phyloP scores from a whole-genome alignment of 371 early-diverging fungal species.

The Mucor racemosus region DNA sequence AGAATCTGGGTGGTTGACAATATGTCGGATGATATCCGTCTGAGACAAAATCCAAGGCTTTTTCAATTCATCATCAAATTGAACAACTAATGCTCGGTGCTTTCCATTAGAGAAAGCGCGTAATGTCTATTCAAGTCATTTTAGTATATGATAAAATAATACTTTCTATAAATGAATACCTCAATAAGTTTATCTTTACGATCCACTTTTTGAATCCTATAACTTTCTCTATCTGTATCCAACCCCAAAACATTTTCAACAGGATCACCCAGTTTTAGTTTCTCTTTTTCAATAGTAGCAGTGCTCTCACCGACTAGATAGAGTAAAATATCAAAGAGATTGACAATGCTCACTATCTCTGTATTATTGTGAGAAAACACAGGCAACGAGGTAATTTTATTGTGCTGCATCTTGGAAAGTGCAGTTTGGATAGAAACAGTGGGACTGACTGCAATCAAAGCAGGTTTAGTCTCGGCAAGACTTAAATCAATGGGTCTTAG shows the following conservation, averaged over 20 bases:
- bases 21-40: constrained; percentile 60
- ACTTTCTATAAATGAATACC: constrained; percentile 15
- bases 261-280: constrained; percentile 43
- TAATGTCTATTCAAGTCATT: constrained; percentile 33
- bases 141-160: not conserved
- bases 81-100: constrained; percentile 53
- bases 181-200: constrained; percentile 47
- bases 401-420: constrained; percentile 42
- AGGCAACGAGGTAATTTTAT: constrained; percentile 63
- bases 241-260: constrained; percentile 63
- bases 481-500: constrained; percentile 42
- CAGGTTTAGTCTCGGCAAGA: constrained; percentile 40
- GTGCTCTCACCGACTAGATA: constrained; percentile 42
- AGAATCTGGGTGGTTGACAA: constrained; percentile 44
- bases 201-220: constrained; percentile 56
- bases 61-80: constrained; percentile 30
- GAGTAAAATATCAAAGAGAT: constrained; percentile 57
- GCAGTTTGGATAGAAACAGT: constrained; percentile 55
- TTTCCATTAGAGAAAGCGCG: constrained; percentile 53
- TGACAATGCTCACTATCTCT: constrained; percentile 59
- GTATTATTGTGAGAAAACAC: constrained; percentile 60
- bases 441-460: constrained; percentile 57
- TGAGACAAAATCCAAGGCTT: constrained; percentile 58
- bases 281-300: constrained; percentile 41
- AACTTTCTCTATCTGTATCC: constrained; percentile 62